phyloP scores from a whole-genome alignment of 2,329 filamentous ascomycete species.

The Penicillium frequentans region DNA sequence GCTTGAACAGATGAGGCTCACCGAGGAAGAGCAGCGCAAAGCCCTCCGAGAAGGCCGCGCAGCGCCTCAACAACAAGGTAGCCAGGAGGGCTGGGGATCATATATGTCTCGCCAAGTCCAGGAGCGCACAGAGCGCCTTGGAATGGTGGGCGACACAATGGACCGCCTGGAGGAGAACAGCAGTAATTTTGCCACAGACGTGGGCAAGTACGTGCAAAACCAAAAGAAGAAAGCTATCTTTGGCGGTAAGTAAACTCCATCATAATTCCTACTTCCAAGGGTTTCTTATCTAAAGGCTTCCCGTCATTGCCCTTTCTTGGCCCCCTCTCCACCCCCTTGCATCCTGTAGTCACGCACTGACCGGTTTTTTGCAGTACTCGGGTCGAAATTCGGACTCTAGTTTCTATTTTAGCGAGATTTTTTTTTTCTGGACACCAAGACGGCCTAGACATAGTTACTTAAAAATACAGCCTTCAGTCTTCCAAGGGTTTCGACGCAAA shows the following conservation, averaged over 20 bases:
- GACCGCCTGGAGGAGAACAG: conserved; percentile 78
- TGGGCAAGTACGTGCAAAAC: conserved; percentile 78
- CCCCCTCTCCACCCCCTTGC: conserved; percentile 17
- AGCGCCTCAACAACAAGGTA: conserved; percentile 32
- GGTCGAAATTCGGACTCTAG: conserved; percentile 46
- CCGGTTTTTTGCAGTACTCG: conserved; percentile 32
- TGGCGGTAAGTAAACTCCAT: conserved; percentile 51
- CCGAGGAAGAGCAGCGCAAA: conserved; percentile 59
- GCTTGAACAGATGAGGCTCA: conserved; percentile 71
- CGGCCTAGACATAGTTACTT: neutral
- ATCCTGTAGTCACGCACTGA: conserved; percentile 16
- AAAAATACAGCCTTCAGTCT: neutral
- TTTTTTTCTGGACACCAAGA: neutral
- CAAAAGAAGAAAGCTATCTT: conserved; percentile 86
- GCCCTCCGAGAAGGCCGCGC: conserved; percentile 38
- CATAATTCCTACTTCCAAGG: neutral
- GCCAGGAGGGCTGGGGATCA: conserved; percentile 68
- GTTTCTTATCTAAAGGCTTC: neutral
- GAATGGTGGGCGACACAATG: conserved; percentile 80
- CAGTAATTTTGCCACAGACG: conserved; percentile 80
- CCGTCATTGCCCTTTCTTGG: neutral
- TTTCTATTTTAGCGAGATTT: conserved; percentile 1
- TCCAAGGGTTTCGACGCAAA: neutral
- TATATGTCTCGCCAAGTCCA: conserved; percentile 86
- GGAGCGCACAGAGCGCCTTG: conserved; percentile 85